Conservation (phyloP, 768 basidiomycete species). For the Auricularia heimuer region DNA sequence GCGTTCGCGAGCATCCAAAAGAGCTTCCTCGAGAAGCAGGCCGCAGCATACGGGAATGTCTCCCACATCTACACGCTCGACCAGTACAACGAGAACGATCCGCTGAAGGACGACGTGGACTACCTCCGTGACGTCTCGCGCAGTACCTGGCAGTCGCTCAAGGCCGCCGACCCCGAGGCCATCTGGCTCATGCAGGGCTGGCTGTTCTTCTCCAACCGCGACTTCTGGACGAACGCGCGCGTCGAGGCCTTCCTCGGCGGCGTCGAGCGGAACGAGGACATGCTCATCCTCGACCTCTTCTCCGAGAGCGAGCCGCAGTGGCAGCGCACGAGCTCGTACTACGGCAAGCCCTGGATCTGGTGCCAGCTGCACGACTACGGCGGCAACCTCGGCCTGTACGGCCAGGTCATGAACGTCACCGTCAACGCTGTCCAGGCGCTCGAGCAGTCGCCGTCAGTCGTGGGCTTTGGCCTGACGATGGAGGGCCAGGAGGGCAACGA, state of each 20-base stretch:
- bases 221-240: slow-evolving; percentile 32
- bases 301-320: slow-evolving; percentile 33
- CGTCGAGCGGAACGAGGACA: slow-evolving; percentile 25
- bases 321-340: slow-evolving; percentile 30
- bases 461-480: slow-evolving; percentile 29
- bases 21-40: slow-evolving; percentile 30
- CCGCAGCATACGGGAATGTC: slow-evolving; percentile 26
- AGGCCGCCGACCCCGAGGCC: slow-evolving; percentile 30
- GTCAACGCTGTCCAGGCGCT: slow-evolving; percentile 24
- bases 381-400: slow-evolving; percentile 29
- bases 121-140: slow-evolving; percentile 27
- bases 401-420: slow-evolving; percentile 28
- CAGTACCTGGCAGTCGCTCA: slow-evolving; percentile 27
- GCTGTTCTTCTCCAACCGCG: slow-evolving; percentile 27
- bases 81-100: slow-evolving; percentile 35
- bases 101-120: slow-evolving; percentile 22
- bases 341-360: slow-evolving; percentile 33
- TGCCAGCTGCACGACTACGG: slow-evolving; percentile 32
- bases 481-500: slow-evolving; percentile 36
- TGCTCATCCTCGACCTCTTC: slow-evolving; percentile 34
- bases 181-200: slow-evolving; percentile 36
- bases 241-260: slow-evolving; percentile 31
- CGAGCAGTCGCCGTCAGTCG: slow-evolving; percentile 21
- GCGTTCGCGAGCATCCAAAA: slow-evolving; percentile 28
- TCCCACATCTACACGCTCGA: slow-evolving; percentile 36